phyloP scores from a whole-genome alignment of 169 alveolate species.

The Cryptosporidium bovis region DNA sequence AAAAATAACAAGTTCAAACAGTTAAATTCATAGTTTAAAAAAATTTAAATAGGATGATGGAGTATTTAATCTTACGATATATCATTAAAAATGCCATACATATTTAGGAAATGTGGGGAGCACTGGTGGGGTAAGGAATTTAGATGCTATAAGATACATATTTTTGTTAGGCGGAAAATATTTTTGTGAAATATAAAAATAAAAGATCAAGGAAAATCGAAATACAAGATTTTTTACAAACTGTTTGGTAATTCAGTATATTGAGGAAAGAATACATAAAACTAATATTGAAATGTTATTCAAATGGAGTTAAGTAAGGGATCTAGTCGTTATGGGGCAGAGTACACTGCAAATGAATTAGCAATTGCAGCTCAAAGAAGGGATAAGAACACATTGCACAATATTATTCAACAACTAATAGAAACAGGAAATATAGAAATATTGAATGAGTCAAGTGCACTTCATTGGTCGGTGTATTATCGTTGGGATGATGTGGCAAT shows the following conservation, averaged over 20 bases:
- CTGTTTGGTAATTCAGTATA: background rate
- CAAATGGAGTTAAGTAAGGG: constrained; percentile 63
- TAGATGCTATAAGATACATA: constrained; percentile 19
- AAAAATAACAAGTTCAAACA: too few relatives aligned
- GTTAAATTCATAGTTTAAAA: too few relatives aligned
- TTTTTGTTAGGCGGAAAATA: constrained; percentile 1
- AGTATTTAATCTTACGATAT: too few relatives aligned
- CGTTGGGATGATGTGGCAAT: constrained; percentile 85
- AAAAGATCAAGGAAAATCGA: background rate
- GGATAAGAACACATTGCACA: constrained; percentile 56
- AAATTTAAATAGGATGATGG: too few relatives aligned
- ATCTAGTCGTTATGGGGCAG: constrained; percentile 62
- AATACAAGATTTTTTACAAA: constrained; percentile 1
- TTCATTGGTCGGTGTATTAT: constrained; percentile 84
- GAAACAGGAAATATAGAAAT: constrained; percentile 76
- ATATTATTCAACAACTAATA: constrained; percentile 64
- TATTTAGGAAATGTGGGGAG: constrained; percentile 49
- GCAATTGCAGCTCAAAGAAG: constrained; percentile 75
- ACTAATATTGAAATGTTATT: background rate
- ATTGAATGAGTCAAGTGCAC: constrained; percentile 75
- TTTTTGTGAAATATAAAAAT: background rate
- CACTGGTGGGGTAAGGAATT: constrained; percentile 45
- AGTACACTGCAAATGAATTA: constrained; percentile 65
- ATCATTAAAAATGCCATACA: too few relatives aligned
- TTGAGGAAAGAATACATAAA: background rate